Evolutionary conservation across 768 basidiomycete species (phyloP).

Genomic region (Mycena indigotica): DNA sequence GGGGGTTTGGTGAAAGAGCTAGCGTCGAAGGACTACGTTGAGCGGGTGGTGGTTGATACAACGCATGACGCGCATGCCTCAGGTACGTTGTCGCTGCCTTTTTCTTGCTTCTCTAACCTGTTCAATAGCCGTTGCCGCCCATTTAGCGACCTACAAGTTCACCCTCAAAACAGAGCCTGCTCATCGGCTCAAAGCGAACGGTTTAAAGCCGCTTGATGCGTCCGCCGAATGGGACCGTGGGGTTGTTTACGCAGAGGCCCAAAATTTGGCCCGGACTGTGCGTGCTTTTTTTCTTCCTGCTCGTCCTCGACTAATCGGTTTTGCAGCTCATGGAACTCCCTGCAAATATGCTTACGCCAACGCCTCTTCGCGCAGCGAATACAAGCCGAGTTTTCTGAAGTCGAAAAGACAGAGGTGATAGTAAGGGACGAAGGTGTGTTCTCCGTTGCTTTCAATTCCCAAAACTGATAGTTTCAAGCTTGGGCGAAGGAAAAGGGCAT

Average conservation of each 20-base stretch:
- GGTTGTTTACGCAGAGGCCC: conserved; percentile 70
- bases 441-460: conserved; percentile 1
- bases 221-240: conserved; percentile 75
- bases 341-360: conserved; percentile 85
- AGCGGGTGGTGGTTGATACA: conserved; percentile 64
- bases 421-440: conserved; percentile 71
- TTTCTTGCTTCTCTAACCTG: background rate
- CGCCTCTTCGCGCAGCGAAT: conserved; percentile 78
- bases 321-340: conserved; percentile 80
- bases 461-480: conserved; percentile 38
- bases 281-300: conserved; percentile 16
- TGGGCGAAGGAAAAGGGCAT: conserved; percentile 87
- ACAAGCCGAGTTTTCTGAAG: conserved; percentile 61
- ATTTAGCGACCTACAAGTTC: conserved; percentile 76
- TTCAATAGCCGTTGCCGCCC: conserved; percentile 70
- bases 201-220: conserved; percentile 44
- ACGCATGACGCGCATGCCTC: conserved; percentile 75
- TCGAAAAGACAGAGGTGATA: conserved; percentile 69
- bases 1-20: conserved; percentile 74
- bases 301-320: background rate
- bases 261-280: conserved; percentile 81
- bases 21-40: conserved; percentile 59
- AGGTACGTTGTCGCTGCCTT: conserved; percentile 43
- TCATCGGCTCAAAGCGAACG: conserved; percentile 61
- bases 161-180: conserved; percentile 74